Evolutionary conservation across 176 grass and related monocot genomes (phyloP).

Genomic region (Musa troglodytarum): DNA sequence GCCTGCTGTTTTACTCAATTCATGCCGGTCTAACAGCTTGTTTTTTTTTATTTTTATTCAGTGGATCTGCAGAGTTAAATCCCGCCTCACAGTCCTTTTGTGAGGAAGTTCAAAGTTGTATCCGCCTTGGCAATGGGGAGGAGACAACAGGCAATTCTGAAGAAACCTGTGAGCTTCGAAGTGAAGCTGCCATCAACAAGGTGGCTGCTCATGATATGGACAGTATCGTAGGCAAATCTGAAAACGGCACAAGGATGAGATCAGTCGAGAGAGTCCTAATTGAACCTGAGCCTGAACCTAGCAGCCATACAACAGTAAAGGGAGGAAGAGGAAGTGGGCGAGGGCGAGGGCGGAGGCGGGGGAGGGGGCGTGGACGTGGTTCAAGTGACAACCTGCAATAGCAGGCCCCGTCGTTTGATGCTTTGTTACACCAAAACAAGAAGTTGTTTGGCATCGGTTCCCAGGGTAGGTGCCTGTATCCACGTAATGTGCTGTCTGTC

Average conservation of each 20-base stretch:
- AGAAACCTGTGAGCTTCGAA: neutral
- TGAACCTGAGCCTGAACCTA: slow-evolving; percentile 5
- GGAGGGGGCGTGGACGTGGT: too few relatives aligned
- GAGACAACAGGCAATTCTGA: neutral
- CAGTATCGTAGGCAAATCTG: slow-evolving; percentile 10
- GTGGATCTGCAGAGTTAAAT: slow-evolving; percentile 35
- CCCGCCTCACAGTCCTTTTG: slow-evolving; percentile 45
- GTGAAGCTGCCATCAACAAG: neutral
- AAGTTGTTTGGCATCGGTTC: neutral
- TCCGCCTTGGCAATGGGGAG: slow-evolving; percentile 32
- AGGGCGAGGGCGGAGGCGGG: neutral
- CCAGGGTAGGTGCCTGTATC: neutral
- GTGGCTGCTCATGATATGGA: slow-evolving; percentile 1
- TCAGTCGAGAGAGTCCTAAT: slow-evolving; percentile 11
- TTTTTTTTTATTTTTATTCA: slow-evolving; percentile 20
- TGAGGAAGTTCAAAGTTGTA: slow-evolving; percentile 44
- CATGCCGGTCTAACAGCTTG: neutral
- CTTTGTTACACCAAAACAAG: neutral
- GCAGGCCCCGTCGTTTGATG: neutral
- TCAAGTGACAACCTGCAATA: neutral
- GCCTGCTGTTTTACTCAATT: neutral
- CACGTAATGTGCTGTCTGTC: neutral
- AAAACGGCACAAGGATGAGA: slow-evolving; percentile 23
- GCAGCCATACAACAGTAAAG: slow-evolving; percentile 27
- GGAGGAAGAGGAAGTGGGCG: slow-evolving; percentile 25